Percentiles rank a stretch among this genome's conserved stretches.
Conservation (phyloP, 805 yeast genomes). For the Candida peoriensis region DNA sequence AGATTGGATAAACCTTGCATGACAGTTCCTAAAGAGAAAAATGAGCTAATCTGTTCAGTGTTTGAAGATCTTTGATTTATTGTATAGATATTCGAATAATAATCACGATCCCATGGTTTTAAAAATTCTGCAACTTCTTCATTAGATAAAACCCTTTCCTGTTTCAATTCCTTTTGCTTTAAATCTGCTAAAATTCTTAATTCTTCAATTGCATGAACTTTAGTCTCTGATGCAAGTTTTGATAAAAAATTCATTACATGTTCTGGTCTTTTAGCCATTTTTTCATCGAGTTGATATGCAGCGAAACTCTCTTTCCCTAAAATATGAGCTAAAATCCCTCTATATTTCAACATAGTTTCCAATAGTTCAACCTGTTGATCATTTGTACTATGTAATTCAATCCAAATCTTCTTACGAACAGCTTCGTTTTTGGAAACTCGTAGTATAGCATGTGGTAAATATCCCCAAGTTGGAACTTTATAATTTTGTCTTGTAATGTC, state of each 20-base stretch:
- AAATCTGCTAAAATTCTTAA: constrained; percentile 40
- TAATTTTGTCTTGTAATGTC: constrained; percentile 36
- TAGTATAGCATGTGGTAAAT: constrained; percentile 60
- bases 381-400: constrained; percentile 62
- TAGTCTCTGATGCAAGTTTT: constrained; percentile 48
- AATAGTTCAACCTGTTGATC: constrained; percentile 56
- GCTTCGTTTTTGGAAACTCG: constrained; percentile 49
- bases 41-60: constrained; percentile 51
- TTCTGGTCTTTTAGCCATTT: constrained; percentile 81
- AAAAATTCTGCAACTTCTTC: constrained; percentile 42
- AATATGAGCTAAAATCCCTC: constrained; percentile 68
- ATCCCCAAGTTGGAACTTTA: constrained; percentile 56
- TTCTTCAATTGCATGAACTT: constrained; percentile 55
- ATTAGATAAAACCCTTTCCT: constrained; percentile 23
- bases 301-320: constrained; percentile 69
- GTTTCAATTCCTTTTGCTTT: constrained; percentile 27
- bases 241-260: constrained; percentile 68
- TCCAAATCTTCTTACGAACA: constrained; percentile 69
- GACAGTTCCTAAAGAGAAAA: constrained; percentile 81
- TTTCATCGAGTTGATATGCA: constrained; percentile 78
- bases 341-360: constrained; percentile 51
- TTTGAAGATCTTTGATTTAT: constrained; percentile 29
- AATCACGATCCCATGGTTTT: constrained; percentile 93
- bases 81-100: constrained; percentile 34
- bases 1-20: constrained; percentile 75